Percentiles rank a stretch among this genome's conserved stretches.
These are phyloP conservation scores for Chalaropsis ovoidea DNA, from an alignment of 2,329 filamentous ascomycete genomes.

Conservation along the genomic window DNA sequence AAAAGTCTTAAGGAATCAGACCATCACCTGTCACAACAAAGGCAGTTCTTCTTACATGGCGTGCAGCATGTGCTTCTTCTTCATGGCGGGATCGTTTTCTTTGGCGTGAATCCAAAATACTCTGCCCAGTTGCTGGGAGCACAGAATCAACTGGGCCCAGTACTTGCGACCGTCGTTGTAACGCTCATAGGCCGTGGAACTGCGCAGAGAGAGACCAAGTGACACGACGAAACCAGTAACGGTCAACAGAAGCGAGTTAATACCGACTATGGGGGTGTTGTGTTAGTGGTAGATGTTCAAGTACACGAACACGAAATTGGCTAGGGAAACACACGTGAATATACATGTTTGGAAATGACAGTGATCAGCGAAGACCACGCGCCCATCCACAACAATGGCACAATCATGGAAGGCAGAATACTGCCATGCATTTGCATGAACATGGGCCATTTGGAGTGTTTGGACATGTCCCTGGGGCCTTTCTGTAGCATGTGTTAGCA, in stretches of 20 bases:
- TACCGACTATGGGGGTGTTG: conserved; percentile 33
- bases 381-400: conserved; percentile 54
- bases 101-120: conserved; percentile 67
- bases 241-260: conserved; percentile 56
- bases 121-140: conserved; percentile 58
- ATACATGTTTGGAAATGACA: conserved; percentile 40
- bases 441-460: conserved; percentile 66
- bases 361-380: conserved; percentile 58
- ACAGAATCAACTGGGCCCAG: conserved; percentile 52
- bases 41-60: conserved; percentile 22
- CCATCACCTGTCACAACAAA: too few species aligned
- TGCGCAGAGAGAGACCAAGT: conserved; percentile 67
- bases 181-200: conserved; percentile 66
- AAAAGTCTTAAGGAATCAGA: not conserved
- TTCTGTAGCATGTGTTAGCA: conserved; percentile 12
- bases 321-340: conserved; percentile 19
- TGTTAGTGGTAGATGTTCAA: conserved; percentile 23
- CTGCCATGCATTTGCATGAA: conserved; percentile 68
- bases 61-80: conserved; percentile 27
- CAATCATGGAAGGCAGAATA: conserved; percentile 61
- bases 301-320: not conserved
- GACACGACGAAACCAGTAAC: conserved; percentile 74
- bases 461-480: conserved; percentile 58
- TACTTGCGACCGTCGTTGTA: conserved; percentile 55
- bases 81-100: conserved; percentile 25